Base-by-base conservation (phyloP, 805 yeast genomes). In the Candida maris region DNA sequence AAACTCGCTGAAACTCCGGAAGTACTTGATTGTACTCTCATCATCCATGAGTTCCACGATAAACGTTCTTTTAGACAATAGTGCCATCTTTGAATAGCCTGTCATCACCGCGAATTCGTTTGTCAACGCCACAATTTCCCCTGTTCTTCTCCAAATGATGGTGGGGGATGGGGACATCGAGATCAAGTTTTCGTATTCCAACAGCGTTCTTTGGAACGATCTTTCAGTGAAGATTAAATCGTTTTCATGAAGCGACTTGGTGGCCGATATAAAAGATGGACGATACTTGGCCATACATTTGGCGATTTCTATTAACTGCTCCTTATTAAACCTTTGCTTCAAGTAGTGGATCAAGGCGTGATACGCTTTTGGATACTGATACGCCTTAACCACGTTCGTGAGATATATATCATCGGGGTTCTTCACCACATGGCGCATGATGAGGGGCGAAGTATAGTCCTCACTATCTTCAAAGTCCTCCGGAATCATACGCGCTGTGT, bases 41-140 rank as follows among this genome's bases (percentile, higher is more conserved):
- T 84, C 91, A 61, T 84, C 93, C 87, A 86, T 81, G 32, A 85
- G 64, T 57, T 85, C 94, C 48, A 85, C 79, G 16, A 85, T 82
- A 50, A 81, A 86, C 2, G 75, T 73, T 36, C 85, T 61, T 45
- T 77, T 73, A 5, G 79, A 67, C 2, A 83, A 52, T 7, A 84
- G 59, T 28, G 79, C 78, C 40, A 72, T 68, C 44, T 73, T 64
- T 8, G 75, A 68, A 56, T 79, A 77, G 1, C 86, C 85, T 5
- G 89, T 74, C 44, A 85, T 62, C 3, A 79, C 74, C 20, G 83
- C 74, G 51, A 85, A 75, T 49, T 85, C 93, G 44, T 80, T 78
- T 4, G 88, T 81, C 7, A 83, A 75, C 6, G 85, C 85, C 8
- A 84, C 88, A 27, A 86, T 79, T 54, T 85, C 94, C 7, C 94